Base-by-base conservation (phyloP, 2,329 filamentous ascomycete genomes). In the Fragosphaeria purpurea region DNA sequence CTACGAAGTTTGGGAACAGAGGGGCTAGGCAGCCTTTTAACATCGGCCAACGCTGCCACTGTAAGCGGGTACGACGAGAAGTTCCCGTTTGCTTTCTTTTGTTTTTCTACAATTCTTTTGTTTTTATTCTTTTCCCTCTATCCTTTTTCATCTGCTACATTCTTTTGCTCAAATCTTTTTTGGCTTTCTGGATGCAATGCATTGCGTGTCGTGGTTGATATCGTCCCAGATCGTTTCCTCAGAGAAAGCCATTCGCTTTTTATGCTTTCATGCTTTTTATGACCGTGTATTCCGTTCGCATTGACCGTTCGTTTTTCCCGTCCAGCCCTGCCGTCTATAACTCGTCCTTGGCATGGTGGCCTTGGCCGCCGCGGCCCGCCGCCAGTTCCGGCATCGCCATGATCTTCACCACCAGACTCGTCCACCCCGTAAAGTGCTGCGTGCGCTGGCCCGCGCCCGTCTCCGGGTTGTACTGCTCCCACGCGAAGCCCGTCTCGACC, bases 371-470 rank as follows among this genome's bases (percentile, higher is more conserved):
- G 35, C 35, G 7, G 35, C 35, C 35, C 35, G 11, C 59, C 38
- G 50, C 56, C 30, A 88, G 62, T 59, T 94, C 85, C 6, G 88
- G 86, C 88, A 98, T 91, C 44, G 82, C 81, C 89, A 97, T 95
- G 58, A 98, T 88, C 74, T 95, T 96, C 44, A 97, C 90, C 45
- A 97, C 87, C 67, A 97, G 72, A 65, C 88, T 95, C n/a, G 93
- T 98, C 93, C 93, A 98, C 47, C 93, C 93, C 0, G 93, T 96
- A 65, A 98, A 98, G 67, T 97, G 91, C 73, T 96, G 89, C 5
- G 90, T 97, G 41, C 93, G 78, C 73, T 97, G 91, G n/a, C 93
- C 93, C 48, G 79, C 79, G 44, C 93, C 93, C 4, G 88, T 95
- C 60, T 95, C 88, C 0, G 90, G 88, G 65, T 95, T 88, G 67